phyloP scores from a whole-genome alignment of 768 basidiomycete species.

The Mycena indigotica region DNA sequence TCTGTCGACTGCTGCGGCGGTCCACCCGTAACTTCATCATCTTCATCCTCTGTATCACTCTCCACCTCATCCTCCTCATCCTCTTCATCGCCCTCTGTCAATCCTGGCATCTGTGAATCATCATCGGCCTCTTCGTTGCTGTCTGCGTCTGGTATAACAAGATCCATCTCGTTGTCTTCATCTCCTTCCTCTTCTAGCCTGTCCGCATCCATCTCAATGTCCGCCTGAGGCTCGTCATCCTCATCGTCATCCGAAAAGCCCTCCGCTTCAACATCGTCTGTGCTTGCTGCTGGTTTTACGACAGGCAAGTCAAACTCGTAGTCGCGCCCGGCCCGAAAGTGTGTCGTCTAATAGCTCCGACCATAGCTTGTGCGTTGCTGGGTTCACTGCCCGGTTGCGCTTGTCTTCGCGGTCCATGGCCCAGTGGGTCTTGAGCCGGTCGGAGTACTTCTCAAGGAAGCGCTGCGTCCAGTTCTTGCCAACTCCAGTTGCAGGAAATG shows the following conservation, averaged over 20 bases:
- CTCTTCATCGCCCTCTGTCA: background rate
- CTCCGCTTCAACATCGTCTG: background rate
- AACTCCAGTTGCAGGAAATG: conserved; percentile 22
- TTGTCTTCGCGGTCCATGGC: conserved; percentile 24
- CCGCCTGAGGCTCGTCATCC: no score
- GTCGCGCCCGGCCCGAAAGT: conserved; percentile 11
- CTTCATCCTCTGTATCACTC: background rate
- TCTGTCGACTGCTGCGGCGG: background rate
- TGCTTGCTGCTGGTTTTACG: background rate
- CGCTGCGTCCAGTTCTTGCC: conserved; percentile 29
- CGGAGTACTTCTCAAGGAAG: conserved; percentile 27
- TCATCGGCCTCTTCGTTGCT: no score
- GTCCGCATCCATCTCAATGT: no score
- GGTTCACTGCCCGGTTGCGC: conserved; percentile 31
- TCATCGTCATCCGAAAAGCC: background rate
- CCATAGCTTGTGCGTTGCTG: conserved; percentile 27
- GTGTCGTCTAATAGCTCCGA: conserved; percentile 27
- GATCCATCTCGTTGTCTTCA: conserved; percentile 6
- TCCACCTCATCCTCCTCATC: conserved; percentile 2
- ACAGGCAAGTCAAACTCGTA: conserved; percentile 12
- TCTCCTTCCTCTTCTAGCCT: conserved; percentile 1
- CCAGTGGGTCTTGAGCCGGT: conserved; percentile 23
- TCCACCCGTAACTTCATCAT: background rate
- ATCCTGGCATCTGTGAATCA: background rate
- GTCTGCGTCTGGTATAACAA: no score